These are phyloP conservation scores for Elymus sibiricus DNA, from an alignment of 176 grass and related monocot genomes.

Conservation along the genomic window DNA sequence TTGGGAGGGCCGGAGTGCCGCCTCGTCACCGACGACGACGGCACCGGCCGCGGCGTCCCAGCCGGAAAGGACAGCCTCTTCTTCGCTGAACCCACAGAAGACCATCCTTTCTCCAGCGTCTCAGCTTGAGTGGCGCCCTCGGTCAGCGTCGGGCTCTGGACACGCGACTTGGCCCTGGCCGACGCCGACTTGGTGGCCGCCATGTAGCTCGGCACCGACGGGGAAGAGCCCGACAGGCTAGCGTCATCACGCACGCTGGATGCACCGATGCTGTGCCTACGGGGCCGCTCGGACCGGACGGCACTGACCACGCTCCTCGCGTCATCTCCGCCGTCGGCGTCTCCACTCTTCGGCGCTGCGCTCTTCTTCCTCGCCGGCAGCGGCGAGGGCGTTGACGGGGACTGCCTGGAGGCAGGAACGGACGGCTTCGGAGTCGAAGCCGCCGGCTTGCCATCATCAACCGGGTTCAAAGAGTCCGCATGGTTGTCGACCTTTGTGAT, in stretches of 20 bases:
- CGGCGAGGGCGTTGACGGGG: slow-evolving; percentile 34
- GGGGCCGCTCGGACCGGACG: slow-evolving; percentile 40
- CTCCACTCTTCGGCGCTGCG: slow-evolving; percentile 27
- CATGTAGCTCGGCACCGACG: slow-evolving; percentile 56
- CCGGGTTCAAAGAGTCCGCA: slow-evolving; percentile 17
- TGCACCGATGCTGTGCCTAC: slow-evolving; percentile 45
- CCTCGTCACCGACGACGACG: background rate
- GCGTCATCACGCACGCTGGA: slow-evolving; percentile 38
- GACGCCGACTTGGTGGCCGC: slow-evolving; percentile 50
- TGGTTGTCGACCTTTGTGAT: slow-evolving; percentile 39
- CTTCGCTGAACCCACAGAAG: slow-evolving; percentile 35
- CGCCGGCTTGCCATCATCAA: slow-evolving; percentile 16
- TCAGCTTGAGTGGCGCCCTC: slow-evolving; percentile 2
- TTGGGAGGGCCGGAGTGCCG: slow-evolving; percentile 62
- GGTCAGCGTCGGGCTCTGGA: slow-evolving; percentile 33
- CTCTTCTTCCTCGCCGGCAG: slow-evolving; percentile 37
- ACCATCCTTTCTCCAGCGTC: slow-evolving; percentile 32
- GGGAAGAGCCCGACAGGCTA: slow-evolving; percentile 47
- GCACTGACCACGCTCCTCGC: slow-evolving; percentile 29
- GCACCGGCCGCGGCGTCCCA: slow-evolving; percentile 11
- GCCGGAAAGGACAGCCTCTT: slow-evolving; percentile 55
- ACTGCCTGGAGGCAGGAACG: slow-evolving; percentile 5
- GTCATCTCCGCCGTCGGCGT: slow-evolving; percentile 25
- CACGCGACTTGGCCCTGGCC: slow-evolving; percentile 50
- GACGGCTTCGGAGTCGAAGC: slow-evolving; percentile 23